These are phyloP conservation scores for Aspergillus japonicus DNA, from an alignment of 2,329 filamentous ascomycete genomes.

Conservation along the genomic window DNA sequence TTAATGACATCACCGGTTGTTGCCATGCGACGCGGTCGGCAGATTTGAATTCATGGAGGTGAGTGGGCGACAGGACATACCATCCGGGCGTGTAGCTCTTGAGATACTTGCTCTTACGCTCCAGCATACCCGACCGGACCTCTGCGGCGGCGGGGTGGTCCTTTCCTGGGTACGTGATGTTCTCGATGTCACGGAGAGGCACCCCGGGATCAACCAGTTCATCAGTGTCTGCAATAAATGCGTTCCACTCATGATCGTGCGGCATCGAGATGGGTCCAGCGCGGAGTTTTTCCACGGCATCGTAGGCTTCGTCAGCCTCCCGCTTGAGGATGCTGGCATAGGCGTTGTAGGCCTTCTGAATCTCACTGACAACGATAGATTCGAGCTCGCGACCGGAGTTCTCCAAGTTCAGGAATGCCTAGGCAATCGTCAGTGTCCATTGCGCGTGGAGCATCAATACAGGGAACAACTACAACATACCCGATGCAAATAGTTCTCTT, in stretches of 20 bases:
- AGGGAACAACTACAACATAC: slow-evolving; percentile 50
- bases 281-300: slow-evolving; percentile 75
- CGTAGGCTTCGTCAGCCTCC: slow-evolving; percentile 79
- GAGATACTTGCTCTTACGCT: slow-evolving; percentile 97
- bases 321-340: slow-evolving; percentile 88
- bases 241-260: slow-evolving; percentile 86
- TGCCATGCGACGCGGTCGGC: slow-evolving; percentile 80
- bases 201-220: slow-evolving; percentile 84
- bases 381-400: slow-evolving; percentile 92
- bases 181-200: slow-evolving; percentile 72
- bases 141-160: slow-evolving; percentile 80
- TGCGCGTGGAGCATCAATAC: neutral
- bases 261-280: slow-evolving; percentile 87
- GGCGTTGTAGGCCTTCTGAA: slow-evolving; percentile 96
- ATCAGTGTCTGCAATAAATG: slow-evolving; percentile 76
- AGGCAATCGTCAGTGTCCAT: slow-evolving; percentile 20
- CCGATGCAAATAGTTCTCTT: slow-evolving; percentile 95
- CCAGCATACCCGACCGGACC: slow-evolving; percentile 84
- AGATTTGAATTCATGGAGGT: slow-evolving; percentile 99
- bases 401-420: slow-evolving; percentile 94
- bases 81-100: slow-evolving; percentile 97
- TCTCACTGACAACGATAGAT: slow-evolving; percentile 93
- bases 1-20: slow-evolving; percentile 92
- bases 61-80: slow-evolving; percentile 95
- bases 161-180: slow-evolving; percentile 88